These are phyloP conservation scores for Recurvomyces mirabilis DNA, from an alignment of 495 filamentous ascomycete species.

Conservation along the genomic window DNA sequence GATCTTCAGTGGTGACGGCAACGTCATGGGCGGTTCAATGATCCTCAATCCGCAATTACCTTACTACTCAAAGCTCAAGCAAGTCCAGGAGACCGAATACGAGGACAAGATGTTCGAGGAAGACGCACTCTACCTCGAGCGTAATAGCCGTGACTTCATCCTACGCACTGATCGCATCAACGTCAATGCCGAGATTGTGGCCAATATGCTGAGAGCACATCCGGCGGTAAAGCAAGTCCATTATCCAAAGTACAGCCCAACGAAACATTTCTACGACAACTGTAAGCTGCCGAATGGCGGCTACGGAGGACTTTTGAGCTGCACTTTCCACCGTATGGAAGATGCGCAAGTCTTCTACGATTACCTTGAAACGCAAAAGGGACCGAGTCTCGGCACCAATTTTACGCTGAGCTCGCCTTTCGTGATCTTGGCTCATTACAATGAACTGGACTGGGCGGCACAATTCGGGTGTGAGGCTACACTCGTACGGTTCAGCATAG, in stretches of 20 bases:
- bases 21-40: slow-evolving; percentile 90
- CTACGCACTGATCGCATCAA: slow-evolving; percentile 77
- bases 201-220: slow-evolving; percentile 50
- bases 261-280: slow-evolving; percentile 61
- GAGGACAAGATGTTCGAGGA: slow-evolving; percentile 90
- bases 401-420: slow-evolving; percentile 90
- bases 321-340: slow-evolving; percentile 57
- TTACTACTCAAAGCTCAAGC: slow-evolving; percentile 60
- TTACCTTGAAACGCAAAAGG: slow-evolving; percentile 75
- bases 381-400: slow-evolving; percentile 90
- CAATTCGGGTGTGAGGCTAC: slow-evolving; percentile 66
- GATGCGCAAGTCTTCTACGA: slow-evolving; percentile 80
- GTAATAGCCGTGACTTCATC: slow-evolving; percentile 89
- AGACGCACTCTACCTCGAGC: slow-evolving; percentile 86
- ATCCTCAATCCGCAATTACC: slow-evolving; percentile 71
- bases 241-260: slow-evolving; percentile 71
- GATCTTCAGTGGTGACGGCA: slow-evolving; percentile 91
- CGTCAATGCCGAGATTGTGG: slow-evolving; percentile 72
- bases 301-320: slow-evolving; percentile 81
- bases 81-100: slow-evolving; percentile 48
- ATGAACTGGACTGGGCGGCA: slow-evolving; percentile 78
- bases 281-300: slow-evolving; percentile 66
- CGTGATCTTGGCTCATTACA: slow-evolving; percentile 81
- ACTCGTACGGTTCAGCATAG: slow-evolving; percentile 79
- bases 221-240: slow-evolving; percentile 65